Base-by-base conservation (phyloP, 2,329 filamentous ascomycete genomes). In the Alternaria burnsii region DNA sequence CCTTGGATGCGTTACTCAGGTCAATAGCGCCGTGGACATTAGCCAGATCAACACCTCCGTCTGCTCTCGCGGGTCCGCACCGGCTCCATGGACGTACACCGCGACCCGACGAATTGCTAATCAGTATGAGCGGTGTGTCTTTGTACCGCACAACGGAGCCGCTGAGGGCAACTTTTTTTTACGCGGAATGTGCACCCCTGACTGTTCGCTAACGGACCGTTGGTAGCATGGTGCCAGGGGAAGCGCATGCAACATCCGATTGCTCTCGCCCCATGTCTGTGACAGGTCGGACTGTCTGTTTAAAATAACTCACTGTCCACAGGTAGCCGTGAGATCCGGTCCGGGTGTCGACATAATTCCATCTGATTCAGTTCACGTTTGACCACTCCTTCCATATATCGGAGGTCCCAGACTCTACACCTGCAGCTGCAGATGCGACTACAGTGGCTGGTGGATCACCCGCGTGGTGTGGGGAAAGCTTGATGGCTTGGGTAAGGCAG, bases 401-500 rank as follows among this genome's bases (percentile, higher is more conserved):
- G 28, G 46, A 38, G 14, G 46, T 50, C 46, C 14, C 30, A 58
- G 18, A 32, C 28, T 42, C 40, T 50, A 40, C 32, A 52, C 42
- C 36, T 58, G 54, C 58, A 57, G 46, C 43, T 58, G 54, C 53
- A 57, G 46, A 52, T 57, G 58, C 58, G 36, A 18, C 58, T 46
- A 28, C 26, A 24, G 40, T 42, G 40, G 40, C 40, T 42, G 41
- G 58, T 58, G 58, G 54, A 61, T 58, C 58, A 51, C 42, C 58
- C 58, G 58, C 55, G 55, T 36, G 58, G 53, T 72, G 71, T 66
- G 72, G 72, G 72, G 72, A 74, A 74, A 73, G 71, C 71, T 75
- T 74, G 63, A 57, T 65, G 61, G 48, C 54, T 53, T 61, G 55
- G 58, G 54, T 52, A 57, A 60, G 34, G 54, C 42, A 60, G 47